Evolutionary conservation across 2,329 filamentous ascomycete species (phyloP), one percentile per base, ranked within the genome.

Genomic region (Periconia digitata): DNA sequence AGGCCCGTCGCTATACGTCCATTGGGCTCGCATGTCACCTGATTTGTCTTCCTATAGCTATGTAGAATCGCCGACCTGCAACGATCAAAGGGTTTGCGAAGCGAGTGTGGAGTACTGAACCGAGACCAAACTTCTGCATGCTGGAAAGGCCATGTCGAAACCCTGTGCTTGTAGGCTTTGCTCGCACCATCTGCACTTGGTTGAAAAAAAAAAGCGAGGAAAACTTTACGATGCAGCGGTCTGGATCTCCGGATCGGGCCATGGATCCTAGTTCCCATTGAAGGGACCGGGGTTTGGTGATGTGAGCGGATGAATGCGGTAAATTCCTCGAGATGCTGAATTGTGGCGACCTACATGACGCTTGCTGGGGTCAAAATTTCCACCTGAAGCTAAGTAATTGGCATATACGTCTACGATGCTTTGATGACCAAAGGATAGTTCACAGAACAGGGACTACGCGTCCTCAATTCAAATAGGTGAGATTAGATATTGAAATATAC

Each of bases 241-340:
- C 38, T 24, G 22, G 12, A 15, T 23, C 16, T 27, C 22, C 21
- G 15, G 18, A 40, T 40, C 12, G 13, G 40, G 16, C 23, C 20
- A 15, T 7, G 12, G 16, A 20, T n/a, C 40, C 40, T 34, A 35
- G 41, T 13, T 34, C 27, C 27, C 29, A 29, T 35, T 20, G 12
- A 36, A 18, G 21, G 24, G 41, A 8, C 18, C 32, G 39, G 27
- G 29, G 10, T 15, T 34, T 20, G n/a, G 39, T 21, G 35, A 38
- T 44, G 43, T n/a, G 37, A 51, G 47, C 60, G 64, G 62, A 44
- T 67, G 63, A 67, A 63, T 64, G 50, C 47, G 50, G 48, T 43
- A 49, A 61, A 62, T 55, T 53, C 51, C 45, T 41, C 24, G 49
- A 52, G 52, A 56, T 56, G 48, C 46, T 41, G 42, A 32, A n/a